Evolutionary conservation across 2,329 filamentous ascomycete genomes (phyloP).

Genomic region (Zymoseptoria ardabiliae): DNA sequence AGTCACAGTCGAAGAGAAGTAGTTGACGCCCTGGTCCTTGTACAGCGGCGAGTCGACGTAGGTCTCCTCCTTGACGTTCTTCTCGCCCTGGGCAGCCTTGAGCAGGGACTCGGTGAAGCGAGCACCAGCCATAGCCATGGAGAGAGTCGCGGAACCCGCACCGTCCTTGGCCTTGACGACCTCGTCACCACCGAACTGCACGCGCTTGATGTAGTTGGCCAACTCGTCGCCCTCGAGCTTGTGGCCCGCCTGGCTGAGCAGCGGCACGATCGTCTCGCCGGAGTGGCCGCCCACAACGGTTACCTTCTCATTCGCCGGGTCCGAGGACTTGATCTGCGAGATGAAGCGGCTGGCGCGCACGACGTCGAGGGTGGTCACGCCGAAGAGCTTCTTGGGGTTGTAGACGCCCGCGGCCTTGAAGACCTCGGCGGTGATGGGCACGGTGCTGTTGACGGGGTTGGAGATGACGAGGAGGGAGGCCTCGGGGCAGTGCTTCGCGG

Average conservation of each 20-base stretch:
- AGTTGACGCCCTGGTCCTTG: constrained; percentile 96
- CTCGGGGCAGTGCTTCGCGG: constrained; percentile 77
- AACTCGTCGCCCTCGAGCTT: constrained; percentile 70
- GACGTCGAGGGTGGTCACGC: constrained; percentile 97
- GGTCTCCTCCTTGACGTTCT: constrained; percentile 89
- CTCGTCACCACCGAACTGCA: constrained; percentile 98
- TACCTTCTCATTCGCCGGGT: constrained; percentile 90
- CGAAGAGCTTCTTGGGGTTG: constrained; percentile 98
- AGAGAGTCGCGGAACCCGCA: constrained; percentile 91
- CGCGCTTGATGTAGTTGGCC: constrained; percentile 77
- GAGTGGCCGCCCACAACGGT: constrained; percentile 96
- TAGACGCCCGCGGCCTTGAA: constrained; percentile 94
- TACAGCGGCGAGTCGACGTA: constrained; percentile 96
- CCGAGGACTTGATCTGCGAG: constrained; percentile 81
- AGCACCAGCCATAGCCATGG: constrained; percentile 94
- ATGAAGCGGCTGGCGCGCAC: constrained; percentile 98
- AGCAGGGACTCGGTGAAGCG: constrained; percentile 84
- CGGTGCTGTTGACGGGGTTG: constrained; percentile 99
- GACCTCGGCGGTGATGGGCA: constrained; percentile 93
- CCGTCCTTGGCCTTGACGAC: constrained; percentile 99
- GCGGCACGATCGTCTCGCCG: constrained; percentile 94
- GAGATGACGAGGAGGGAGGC: constrained; percentile 96
- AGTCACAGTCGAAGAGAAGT: constrained; percentile 93
- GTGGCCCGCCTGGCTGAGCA: constrained; percentile 91
- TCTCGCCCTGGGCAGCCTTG: constrained; percentile 86